Evolutionary conservation across 495 filamentous ascomycete genomes (phyloP).

Genomic region (Xanthoparmelia taractica): DNA sequence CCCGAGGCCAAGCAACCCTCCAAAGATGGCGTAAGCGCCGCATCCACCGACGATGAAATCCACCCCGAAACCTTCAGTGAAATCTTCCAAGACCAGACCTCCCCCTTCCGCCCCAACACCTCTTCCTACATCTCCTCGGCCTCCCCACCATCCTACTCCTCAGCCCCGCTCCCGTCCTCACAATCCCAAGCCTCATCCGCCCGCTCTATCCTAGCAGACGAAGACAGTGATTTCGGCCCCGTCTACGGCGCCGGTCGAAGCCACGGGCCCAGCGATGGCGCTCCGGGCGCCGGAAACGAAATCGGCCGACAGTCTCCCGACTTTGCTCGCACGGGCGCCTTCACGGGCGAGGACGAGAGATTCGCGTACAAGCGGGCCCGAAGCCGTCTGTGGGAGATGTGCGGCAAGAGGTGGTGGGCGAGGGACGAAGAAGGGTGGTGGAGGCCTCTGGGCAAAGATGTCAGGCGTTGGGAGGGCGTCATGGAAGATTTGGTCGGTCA

Average conservation of each 20-base stretch:
- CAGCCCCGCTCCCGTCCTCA: slow-evolving; percentile 23
- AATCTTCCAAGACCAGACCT: slow-evolving; percentile 59
- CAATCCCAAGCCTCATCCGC: slow-evolving; percentile 20
- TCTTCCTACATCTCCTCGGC: slow-evolving; percentile 41
- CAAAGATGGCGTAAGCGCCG: slow-evolving; percentile 8
- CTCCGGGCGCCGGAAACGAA: slow-evolving; percentile 24
- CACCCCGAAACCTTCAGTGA: slow-evolving; percentile 63
- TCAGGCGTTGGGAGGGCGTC: slow-evolving; percentile 50
- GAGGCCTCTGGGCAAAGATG: slow-evolving; percentile 52
- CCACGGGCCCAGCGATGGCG: slow-evolving; percentile 22
- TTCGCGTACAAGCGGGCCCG: slow-evolving; percentile 64
- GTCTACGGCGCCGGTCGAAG: slow-evolving; percentile 25
- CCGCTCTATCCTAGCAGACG: slow-evolving; percentile 30
- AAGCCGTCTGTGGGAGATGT: slow-evolving; percentile 65
- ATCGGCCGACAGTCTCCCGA: slow-evolving; percentile 22
- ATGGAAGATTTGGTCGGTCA: neutral
- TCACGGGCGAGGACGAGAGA: slow-evolving; percentile 64
- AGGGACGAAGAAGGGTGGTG: slow-evolving; percentile 50
- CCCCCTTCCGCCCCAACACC: slow-evolving; percentile 67
- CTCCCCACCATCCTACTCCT: slow-evolving; percentile 27
- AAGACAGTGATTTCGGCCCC: slow-evolving; percentile 31
- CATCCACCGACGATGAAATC: slow-evolving; percentile 40
- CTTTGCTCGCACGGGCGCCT: slow-evolving; percentile 49
- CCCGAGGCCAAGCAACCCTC: slow-evolving; percentile 37
- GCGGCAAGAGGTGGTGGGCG: slow-evolving; percentile 51